Conservation (phyloP, 495 filamentous ascomycete species). For the Aspergillus cavernicola region DNA sequence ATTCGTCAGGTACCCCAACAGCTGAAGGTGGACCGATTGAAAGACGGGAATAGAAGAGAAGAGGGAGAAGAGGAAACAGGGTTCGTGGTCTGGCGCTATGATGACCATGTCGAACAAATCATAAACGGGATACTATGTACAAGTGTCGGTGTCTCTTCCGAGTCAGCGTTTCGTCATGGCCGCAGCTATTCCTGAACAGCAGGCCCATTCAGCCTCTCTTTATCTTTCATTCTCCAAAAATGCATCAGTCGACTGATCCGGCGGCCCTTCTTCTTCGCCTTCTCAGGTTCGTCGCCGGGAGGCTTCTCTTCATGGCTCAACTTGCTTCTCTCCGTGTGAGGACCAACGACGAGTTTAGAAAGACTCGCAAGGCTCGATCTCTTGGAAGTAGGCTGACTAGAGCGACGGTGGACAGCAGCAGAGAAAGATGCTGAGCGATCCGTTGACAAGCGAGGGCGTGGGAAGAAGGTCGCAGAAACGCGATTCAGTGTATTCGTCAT, state of each 20-base stretch:
- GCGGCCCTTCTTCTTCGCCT: conserved; percentile 66
- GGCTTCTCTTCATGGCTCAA: conserved; percentile 70
- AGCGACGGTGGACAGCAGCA: conserved; percentile 58
- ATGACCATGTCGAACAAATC: conserved; percentile 24
- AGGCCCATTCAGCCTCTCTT: conserved; percentile 30
- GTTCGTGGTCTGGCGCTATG: conserved; percentile 13
- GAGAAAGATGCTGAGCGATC: conserved; percentile 70
- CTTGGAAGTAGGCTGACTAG: conserved; percentile 48
- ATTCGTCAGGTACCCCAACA: conserved; percentile 41
- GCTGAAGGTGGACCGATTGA: conserved; percentile 16
- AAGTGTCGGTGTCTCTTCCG: conserved; percentile 19
- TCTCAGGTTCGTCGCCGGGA: conserved; percentile 51
- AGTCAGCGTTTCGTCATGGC: conserved; percentile 18
- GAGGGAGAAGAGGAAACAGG: conserved; percentile 4
- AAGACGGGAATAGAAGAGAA: background rate
- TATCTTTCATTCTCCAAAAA: conserved; percentile 70
- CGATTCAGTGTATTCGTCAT: conserved; percentile 61
- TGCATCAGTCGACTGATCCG: conserved; percentile 77
- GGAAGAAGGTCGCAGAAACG: conserved; percentile 44
- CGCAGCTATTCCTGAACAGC: conserved; percentile 23
- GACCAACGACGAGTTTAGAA: conserved; percentile 74
- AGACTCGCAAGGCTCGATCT: conserved; percentile 82
- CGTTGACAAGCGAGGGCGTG: conserved; percentile 43
- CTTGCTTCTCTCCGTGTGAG: conserved; percentile 76
- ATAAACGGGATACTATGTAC: conserved; percentile 23